Conservation (phyloP, 768 basidiomycete genomes). For the Mrakia hoshinonis region DNA sequence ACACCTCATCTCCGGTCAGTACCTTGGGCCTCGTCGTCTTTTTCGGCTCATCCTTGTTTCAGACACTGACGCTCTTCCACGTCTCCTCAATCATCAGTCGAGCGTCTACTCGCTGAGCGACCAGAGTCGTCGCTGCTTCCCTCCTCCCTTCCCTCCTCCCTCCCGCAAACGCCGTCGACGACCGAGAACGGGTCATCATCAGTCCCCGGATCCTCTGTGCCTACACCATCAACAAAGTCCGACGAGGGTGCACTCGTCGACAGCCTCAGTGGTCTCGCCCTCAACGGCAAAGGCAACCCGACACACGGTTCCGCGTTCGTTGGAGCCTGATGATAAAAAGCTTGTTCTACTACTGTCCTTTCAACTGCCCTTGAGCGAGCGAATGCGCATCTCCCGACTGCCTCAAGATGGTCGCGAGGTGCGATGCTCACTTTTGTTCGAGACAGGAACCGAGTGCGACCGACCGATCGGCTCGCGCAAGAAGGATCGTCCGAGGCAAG, state of each 20-base stretch:
- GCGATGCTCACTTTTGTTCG: no score
- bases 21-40: background rate
- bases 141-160: background rate
- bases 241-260: background rate
- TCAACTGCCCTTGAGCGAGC: background rate
- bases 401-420: no score
- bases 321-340: background rate
- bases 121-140: background rate
- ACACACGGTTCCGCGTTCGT: background rate
- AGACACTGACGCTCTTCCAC: background rate
- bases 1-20: conserved; percentile 48
- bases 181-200: no score
- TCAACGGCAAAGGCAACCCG: background rate
- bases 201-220: background rate
- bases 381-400: background rate
- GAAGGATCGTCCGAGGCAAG: no score
- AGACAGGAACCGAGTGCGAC: no score
- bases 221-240: background rate
- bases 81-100: background rate
- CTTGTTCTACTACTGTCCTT: background rate
- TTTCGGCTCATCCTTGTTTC: no score
- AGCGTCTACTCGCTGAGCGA: background rate
- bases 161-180: background rate
- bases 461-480: no score
- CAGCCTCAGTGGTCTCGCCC: background rate